Conservation (phyloP, 2,329 filamentous ascomycete genomes). For the Pseudogymnoascus sp. region DNA sequence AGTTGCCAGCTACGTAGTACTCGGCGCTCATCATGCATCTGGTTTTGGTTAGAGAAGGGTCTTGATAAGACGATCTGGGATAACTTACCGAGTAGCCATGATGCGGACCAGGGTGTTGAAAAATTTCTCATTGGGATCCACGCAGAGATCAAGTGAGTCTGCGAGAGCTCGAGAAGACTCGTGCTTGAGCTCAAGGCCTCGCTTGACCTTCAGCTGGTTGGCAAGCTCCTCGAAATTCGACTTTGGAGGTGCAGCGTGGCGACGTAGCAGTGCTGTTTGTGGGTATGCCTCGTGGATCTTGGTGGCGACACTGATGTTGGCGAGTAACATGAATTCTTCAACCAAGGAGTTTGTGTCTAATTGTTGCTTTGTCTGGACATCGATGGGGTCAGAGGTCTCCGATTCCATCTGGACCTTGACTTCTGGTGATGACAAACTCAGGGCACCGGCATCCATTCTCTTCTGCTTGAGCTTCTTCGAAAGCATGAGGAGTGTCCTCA, state of each 20-base stretch:
- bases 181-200: conserved; percentile 67
- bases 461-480: conserved; percentile 92
- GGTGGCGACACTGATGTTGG: conserved; percentile 87
- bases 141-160: conserved; percentile 79
- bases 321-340: conserved; percentile 98
- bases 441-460: conserved; percentile 88
- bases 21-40: conserved; percentile 96
- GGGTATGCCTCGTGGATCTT: conserved; percentile 90
- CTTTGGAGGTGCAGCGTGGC: conserved; percentile 85
- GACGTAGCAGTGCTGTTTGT: conserved; percentile 86
- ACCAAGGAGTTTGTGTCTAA: conserved; percentile 96
- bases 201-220: conserved; percentile 84
- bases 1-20: conserved; percentile 92
- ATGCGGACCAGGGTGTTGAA: conserved; percentile 98
- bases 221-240: conserved; percentile 93
- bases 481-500: conserved; percentile 76
- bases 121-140: conserved; percentile 75
- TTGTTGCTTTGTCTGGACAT: conserved; percentile 90
- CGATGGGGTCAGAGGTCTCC: conserved; percentile 90
- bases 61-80: not conserved
- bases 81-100: conserved; percentile 66
- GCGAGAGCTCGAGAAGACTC: conserved; percentile 91
- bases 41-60: not conserved
- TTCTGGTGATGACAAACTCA: conserved; percentile 96
- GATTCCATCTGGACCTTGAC: conserved; percentile 93